These are phyloP conservation scores for Ophiocytium majus DNA, from an alignment of 352 stramenopile genomes.

Conservation along the genomic window DNA sequence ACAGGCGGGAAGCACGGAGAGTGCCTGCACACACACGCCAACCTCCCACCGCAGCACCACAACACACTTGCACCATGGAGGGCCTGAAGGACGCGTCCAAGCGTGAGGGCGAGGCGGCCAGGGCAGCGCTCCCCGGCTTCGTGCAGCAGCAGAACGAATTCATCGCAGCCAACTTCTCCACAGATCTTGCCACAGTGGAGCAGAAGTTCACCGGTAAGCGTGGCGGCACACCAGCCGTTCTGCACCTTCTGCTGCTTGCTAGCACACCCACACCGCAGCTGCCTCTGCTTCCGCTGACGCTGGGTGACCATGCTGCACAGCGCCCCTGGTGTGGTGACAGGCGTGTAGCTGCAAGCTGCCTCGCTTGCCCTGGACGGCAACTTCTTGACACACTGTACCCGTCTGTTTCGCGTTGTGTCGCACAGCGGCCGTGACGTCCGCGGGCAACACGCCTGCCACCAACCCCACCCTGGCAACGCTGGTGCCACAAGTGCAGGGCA, in stretches of 20 bases:
- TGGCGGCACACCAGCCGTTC: slow-evolving; percentile 13
- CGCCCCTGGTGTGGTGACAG: neutral
- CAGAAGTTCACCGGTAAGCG: neutral
- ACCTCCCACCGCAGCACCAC: too few relatives aligned
- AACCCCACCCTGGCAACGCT: neutral
- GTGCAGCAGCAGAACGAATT: slow-evolving; percentile 26
- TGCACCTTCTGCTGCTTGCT: slow-evolving; percentile 4
- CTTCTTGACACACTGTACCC: too few relatives aligned
- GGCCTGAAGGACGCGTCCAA: neutral
- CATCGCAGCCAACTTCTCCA: slow-evolving; percentile 35
- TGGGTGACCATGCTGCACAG: neutral
- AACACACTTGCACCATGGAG: slow-evolving; percentile 32
- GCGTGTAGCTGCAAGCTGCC: too few relatives aligned
- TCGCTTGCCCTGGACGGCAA: too few relatives aligned
- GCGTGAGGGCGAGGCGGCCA: slow-evolving; percentile 25
- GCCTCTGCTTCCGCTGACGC: neutral
- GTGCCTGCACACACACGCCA: too few relatives aligned
- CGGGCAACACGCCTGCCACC: neutral
- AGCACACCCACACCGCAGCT: neutral
- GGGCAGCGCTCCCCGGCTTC: neutral
- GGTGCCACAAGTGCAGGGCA: neutral
- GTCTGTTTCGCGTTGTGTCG: neutral
- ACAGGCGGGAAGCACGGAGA: too few relatives aligned
- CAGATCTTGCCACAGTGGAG: slow-evolving; percentile 25
- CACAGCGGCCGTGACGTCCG: neutral